Evolutionary conservation across 305 asterid genomes (phyloP).

Genomic region (Coffea humblotiana): DNA sequence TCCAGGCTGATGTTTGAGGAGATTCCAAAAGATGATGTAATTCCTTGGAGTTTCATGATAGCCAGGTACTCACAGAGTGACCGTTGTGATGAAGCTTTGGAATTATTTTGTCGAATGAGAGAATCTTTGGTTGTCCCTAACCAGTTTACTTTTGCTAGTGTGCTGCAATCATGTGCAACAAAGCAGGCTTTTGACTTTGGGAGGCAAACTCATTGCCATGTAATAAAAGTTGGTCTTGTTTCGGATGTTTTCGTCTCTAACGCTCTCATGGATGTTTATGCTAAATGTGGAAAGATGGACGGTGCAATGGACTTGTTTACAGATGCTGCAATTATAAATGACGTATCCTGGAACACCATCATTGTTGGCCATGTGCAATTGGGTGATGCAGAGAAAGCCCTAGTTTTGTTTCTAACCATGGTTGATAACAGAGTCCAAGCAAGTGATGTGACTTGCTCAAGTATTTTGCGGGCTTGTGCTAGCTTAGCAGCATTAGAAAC

Average conservation of each 20-base stretch:
- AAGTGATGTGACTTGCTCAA: slow-evolving; percentile 81
- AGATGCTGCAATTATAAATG: slow-evolving; percentile 52
- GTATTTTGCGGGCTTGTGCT: slow-evolving; percentile 81
- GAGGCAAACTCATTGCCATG: slow-evolving; percentile 64
- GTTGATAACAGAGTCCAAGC: slow-evolving; percentile 51
- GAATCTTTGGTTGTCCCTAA: slow-evolving; percentile 56
- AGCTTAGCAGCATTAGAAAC: slow-evolving; percentile 71
- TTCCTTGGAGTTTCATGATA: slow-evolving; percentile 95
- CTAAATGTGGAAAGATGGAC: slow-evolving; percentile 71
- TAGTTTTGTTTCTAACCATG: slow-evolving; percentile 58
- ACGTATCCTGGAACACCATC: slow-evolving; percentile 89
- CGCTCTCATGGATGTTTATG: slow-evolving; percentile 91
- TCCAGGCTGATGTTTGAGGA: slow-evolving; percentile 74
- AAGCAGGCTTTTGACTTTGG: slow-evolving; percentile 55
- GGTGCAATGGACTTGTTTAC: slow-evolving; percentile 53
- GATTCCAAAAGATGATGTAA: slow-evolving; percentile 70
- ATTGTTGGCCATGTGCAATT: slow-evolving; percentile 73
- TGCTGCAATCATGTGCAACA: slow-evolving; percentile 82
- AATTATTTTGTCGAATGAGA: slow-evolving; percentile 61
- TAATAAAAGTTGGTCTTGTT: slow-evolving; percentile 60
- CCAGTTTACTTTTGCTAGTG: slow-evolving; percentile 86
- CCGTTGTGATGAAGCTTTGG: slow-evolving; percentile 62
- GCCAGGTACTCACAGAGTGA: slow-evolving; percentile 80
- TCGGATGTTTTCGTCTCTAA: slow-evolving; percentile 62
- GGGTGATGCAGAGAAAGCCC: slow-evolving; percentile 68